Conservation (phyloP, 1,284 basidiomycete genomes). For the Leucoagaricus sp. region DNA sequence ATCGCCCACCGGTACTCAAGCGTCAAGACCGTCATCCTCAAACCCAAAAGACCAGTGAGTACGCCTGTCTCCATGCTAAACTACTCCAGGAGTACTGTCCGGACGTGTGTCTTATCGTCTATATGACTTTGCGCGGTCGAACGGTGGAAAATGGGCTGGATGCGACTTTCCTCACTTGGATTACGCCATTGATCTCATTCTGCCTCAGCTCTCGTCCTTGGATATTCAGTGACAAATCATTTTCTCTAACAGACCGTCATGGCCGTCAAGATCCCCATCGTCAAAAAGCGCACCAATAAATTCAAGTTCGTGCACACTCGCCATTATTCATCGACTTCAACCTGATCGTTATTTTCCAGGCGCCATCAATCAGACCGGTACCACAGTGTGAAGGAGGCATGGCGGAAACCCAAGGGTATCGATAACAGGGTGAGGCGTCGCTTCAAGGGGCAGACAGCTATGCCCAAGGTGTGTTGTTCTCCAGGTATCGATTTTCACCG, state of each 20-base stretch:
- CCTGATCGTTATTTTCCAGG: slow-evolving; percentile 43
- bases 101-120: slow-evolving; percentile 1
- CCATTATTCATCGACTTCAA: slow-evolving; percentile 7
- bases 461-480: slow-evolving; percentile 81
- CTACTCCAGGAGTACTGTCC: not conserved
- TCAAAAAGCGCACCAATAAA: slow-evolving; percentile 95
- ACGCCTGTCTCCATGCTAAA: slow-evolving; percentile 18
- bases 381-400: slow-evolving; percentile 92
- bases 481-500: slow-evolving; percentile 1
- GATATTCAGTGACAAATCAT: slow-evolving; percentile 8
- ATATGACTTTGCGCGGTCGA: slow-evolving; percentile 4
- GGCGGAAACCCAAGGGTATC: slow-evolving; percentile 98
- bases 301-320: slow-evolving; percentile 75
- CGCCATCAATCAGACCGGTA: slow-evolving; percentile 98
- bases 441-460: slow-evolving; percentile 93
- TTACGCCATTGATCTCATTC: slow-evolving; percentile 14
- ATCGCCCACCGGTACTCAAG: slow-evolving; percentile 18
- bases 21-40: slow-evolving; percentile 36
- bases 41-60: slow-evolving; percentile 41
- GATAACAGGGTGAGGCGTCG: slow-evolving; percentile 94
- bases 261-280: slow-evolving; percentile 73
- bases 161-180: slow-evolving; percentile 21
- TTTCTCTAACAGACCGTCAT: slow-evolving; percentile 53
- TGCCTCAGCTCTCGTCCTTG: not conserved
- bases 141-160: slow-evolving; percentile 25